Evolutionary conservation across 176 grass and related monocot species (phyloP).

Genomic region (Aegilops tauschii): DNA sequence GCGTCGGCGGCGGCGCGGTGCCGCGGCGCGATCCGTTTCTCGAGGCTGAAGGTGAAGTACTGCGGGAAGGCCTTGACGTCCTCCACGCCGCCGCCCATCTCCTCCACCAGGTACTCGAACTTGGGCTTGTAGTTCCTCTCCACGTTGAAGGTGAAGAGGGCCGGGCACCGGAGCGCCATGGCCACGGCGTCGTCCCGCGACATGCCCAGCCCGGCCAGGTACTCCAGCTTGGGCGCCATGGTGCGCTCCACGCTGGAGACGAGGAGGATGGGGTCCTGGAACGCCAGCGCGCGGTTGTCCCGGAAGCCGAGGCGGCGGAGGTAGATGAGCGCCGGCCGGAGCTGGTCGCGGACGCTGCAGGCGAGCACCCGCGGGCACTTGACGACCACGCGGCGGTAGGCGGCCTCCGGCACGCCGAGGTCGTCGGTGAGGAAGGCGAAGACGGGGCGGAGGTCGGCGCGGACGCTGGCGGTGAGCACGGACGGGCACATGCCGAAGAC

Average conservation of each 20-base stretch:
- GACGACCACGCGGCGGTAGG: constrained; percentile 40
- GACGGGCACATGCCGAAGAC: constrained; percentile 62
- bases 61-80: constrained; percentile 84
- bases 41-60: constrained; percentile 75
- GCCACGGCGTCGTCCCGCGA: constrained; percentile 36
- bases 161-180: constrained; percentile 54
- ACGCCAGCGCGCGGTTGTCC: constrained; percentile 34
- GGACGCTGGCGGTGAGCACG: constrained; percentile 50
- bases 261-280: constrained; percentile 64
- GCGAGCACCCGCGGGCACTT: constrained; percentile 66
- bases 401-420: constrained; percentile 40
- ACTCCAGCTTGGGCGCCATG: constrained; percentile 58
- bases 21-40: constrained; percentile 64
- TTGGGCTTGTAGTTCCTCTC: constrained; percentile 66
- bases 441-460: constrained; percentile 48
- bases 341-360: constrained; percentile 69
- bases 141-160: constrained; percentile 69
- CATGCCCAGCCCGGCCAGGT: constrained; percentile 45
- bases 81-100: constrained; percentile 55
- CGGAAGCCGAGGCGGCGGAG: constrained; percentile 66
- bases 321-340: constrained; percentile 58
- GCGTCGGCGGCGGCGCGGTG: constrained; percentile 41
- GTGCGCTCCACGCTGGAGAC: constrained; percentile 70
- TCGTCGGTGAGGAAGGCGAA: constrained; percentile 70
- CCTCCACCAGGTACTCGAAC: constrained; percentile 53